A percentile compares a stretch with the other conserved stretches of the same genome.
Conservation (phyloP, 352 stramenopile genomes). For the Phytophthora sansomeana region DNA sequence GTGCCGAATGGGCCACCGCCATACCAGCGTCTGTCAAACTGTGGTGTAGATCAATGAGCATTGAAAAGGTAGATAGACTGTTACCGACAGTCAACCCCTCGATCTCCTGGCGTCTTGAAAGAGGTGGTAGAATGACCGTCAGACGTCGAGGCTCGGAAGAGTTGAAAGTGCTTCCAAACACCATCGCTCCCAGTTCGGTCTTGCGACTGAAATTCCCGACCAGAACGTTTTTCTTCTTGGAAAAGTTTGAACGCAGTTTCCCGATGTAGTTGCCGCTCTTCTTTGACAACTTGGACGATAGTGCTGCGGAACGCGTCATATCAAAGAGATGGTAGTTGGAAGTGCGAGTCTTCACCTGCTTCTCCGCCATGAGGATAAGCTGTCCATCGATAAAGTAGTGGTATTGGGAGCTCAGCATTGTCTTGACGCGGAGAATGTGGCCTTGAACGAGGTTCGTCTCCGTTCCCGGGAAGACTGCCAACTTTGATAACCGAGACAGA, state of each 20-base stretch:
- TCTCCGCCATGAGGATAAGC: slow-evolving; percentile 71
- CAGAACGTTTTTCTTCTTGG: slow-evolving; percentile 78
- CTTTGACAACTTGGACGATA: slow-evolving; percentile 70
- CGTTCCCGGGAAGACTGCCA: slow-evolving; percentile 65
- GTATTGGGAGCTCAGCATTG: slow-evolving; percentile 67
- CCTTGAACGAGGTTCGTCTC: slow-evolving; percentile 61
- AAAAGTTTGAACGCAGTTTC: slow-evolving; percentile 85
- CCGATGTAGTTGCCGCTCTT: slow-evolving; percentile 92
- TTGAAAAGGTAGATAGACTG: slow-evolving; percentile 53
- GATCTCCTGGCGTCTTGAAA: slow-evolving; percentile 59
- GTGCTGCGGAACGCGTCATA: slow-evolving; percentile 66
- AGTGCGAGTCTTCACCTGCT: slow-evolving; percentile 76
- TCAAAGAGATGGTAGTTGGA: slow-evolving; percentile 91
- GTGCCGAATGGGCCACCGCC: slow-evolving; percentile 33
- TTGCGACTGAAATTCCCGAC: slow-evolving; percentile 73
- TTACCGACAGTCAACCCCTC: slow-evolving; percentile 59
- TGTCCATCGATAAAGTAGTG: slow-evolving; percentile 71
- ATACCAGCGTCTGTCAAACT: slow-evolving; percentile 21
- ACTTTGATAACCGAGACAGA: slow-evolving; percentile 76
- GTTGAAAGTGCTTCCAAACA: slow-evolving; percentile 64
- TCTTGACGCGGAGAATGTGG: slow-evolving; percentile 58
- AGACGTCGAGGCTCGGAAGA: slow-evolving; percentile 58
- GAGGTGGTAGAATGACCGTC: slow-evolving; percentile 54
- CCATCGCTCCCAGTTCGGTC: slow-evolving; percentile 75
- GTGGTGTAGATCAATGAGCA: slow-evolving; percentile 62